Base-by-base conservation (phyloP, 1,284 basidiomycete genomes). In the Sparassis latifolia region DNA sequence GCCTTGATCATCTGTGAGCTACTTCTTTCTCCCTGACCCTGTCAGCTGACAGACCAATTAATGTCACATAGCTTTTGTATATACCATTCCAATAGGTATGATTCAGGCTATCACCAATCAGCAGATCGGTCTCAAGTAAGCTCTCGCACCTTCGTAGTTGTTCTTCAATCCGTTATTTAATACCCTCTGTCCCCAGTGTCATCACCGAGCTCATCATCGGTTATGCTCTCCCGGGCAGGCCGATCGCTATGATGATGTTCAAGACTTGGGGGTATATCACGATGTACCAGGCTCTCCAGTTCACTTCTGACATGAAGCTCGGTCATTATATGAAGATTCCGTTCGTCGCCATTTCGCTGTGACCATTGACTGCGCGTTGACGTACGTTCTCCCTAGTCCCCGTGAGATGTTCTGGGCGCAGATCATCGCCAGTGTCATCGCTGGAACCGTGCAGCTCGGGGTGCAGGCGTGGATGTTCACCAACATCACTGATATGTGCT, bases 321-420 rank as follows among this genome's bases (percentile, higher is more conserved):
- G 84, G 82, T 3, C 84, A 86, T 55, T 86, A 86, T 68, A 86
- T 86, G 84, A 86, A 87, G 62, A 69, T 85, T 32, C 72, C 76
- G 53, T 65, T 48, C 33, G 63, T 57, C 3, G 20, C 35, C 29
- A 2, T n/a, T 20, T 20, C 20, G 1, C 20, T 1, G 20, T 20
- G 20, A 20, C 20, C 20, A 1, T 5, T n/a, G 32, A 28, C 28
- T 33, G 4, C 10, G 7, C 20, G 20, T 20, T 20, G 20, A 20
- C 20, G 20, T 20, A 20, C 20, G 20, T 12, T 9, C 5, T 28
- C 28, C 10, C 4, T 42, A 65, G 63, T 1, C 72, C 75, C 1
- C 68, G 74, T 42, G 64, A 72, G 5, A 83, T 88, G 76, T 82
- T 89, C 65, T 73, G 65, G 56, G 64, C 64, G 32, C 81, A 89